Evolutionary conservation across 768 basidiomycete species (phyloP).

Genomic region (Lepiota brunneoincarnata): DNA sequence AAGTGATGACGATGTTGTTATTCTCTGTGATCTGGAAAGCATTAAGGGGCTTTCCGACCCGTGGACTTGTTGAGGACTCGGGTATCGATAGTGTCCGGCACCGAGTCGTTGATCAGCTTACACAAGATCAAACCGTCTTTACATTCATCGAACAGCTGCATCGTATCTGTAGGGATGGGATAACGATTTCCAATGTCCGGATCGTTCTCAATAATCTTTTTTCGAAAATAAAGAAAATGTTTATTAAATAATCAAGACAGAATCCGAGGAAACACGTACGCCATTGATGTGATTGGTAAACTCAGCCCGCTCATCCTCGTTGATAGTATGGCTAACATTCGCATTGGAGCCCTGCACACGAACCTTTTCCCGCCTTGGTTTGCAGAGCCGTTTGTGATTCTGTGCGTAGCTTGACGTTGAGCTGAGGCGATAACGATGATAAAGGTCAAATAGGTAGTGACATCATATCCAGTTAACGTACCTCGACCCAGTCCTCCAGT

Average conservation of each 20-base stretch:
- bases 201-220: slow-evolving; percentile 95
- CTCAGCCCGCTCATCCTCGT: slow-evolving; percentile 92
- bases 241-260: slow-evolving; percentile 7
- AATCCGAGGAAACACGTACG: slow-evolving; percentile 42
- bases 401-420: slow-evolving; percentile 76
- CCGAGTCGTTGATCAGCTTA: slow-evolving; percentile 99
- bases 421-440: slow-evolving; percentile 36
- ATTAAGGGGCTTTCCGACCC: slow-evolving; percentile 80
- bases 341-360: slow-evolving; percentile 93
- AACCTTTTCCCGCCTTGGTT: slow-evolving; percentile 83
- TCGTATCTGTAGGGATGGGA: slow-evolving; percentile 93
- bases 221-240: background rate
- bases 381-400: slow-evolving; percentile 45
- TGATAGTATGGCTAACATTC: slow-evolving; percentile 95
- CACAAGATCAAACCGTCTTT: slow-evolving; percentile 94
- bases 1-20: slow-evolving; percentile 99
- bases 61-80: slow-evolving; percentile 95
- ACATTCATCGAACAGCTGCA: slow-evolving; percentile 98
- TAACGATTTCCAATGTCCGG: slow-evolving; percentile 76
- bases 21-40: slow-evolving; percentile 99
- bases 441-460: slow-evolving; percentile 16
- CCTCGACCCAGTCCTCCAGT: slow-evolving; percentile 98
- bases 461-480: slow-evolving; percentile 33
- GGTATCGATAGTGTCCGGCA: slow-evolving; percentile 97
- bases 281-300: slow-evolving; percentile 99